Evolutionary conservation across 441 rosid species (phyloP).

Genomic region (Biscutella laevigata): DNA sequence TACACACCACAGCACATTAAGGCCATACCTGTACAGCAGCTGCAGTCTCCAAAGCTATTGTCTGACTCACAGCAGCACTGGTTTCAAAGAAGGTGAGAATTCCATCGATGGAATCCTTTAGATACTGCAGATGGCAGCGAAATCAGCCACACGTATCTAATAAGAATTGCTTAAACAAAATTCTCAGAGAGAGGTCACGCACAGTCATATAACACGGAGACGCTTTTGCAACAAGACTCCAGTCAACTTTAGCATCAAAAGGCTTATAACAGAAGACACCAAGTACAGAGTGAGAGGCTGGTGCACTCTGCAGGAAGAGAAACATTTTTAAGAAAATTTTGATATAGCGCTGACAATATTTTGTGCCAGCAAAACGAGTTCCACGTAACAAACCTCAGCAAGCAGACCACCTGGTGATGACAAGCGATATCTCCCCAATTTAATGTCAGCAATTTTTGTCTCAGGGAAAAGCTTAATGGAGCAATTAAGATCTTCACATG

Average conservation of each 20-base stretch:
- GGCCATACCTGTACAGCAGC: conserved; percentile 89
- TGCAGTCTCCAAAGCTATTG: conserved; percentile 94
- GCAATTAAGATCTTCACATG: conserved; percentile 80
- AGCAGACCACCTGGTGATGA: conserved; percentile 90
- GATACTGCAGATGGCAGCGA: conserved; percentile 54
- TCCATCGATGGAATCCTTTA: conserved; percentile 78
- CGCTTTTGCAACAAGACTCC: conserved; percentile 96
- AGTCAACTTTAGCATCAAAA: conserved; percentile 88
- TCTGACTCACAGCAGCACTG: conserved; percentile 75
- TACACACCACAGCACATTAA: conserved; percentile 12
- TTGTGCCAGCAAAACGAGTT: conserved; percentile 1
- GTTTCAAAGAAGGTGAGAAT: conserved; percentile 82
- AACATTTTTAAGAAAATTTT: conserved; percentile 4
- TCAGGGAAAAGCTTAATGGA: conserved; percentile 85
- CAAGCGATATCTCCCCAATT: conserved; percentile 78
- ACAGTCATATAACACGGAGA: conserved; percentile 98
- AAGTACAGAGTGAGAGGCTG: conserved; percentile 58
- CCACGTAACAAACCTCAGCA: conserved; percentile 60
- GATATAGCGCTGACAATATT: conserved; percentile 15
- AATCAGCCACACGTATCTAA: conserved; percentile 27
- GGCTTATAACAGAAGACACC: conserved; percentile 93
- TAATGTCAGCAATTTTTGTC: conserved; percentile 78
- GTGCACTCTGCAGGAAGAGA: conserved; percentile 77
- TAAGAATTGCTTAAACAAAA: conserved; percentile 8
- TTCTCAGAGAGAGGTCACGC: conserved; percentile 28